A percentile compares a stretch with the other conserved stretches of the same genome.
phyloP scores from a whole-genome alignment of 169 alveolate genomes.

The Plasmodium ovale region DNA sequence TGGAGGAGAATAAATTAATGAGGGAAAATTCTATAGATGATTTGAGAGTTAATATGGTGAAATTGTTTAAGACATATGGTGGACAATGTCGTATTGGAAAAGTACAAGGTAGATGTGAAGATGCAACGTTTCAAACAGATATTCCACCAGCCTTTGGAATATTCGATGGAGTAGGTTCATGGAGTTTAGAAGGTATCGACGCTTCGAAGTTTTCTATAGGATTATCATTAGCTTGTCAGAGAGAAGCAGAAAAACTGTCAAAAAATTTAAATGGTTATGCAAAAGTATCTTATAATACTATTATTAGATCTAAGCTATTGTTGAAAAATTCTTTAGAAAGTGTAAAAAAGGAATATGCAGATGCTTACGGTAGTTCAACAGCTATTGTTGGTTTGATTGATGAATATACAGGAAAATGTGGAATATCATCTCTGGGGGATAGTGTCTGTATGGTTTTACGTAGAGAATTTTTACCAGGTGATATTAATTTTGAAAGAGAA shows the following conservation, averaged over 20 bases:
- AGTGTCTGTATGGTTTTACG: conserved; percentile 79
- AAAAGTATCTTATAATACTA: conserved; percentile 76
- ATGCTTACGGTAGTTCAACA: conserved; percentile 84
- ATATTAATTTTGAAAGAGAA: conserved; percentile 76
- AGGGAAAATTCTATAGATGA: conserved; percentile 62
- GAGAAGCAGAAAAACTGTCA: conserved; percentile 67
- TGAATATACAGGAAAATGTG: conserved; percentile 77
- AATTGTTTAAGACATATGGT: conserved; percentile 64
- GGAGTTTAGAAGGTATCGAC: conserved; percentile 83
- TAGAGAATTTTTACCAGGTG: conserved; percentile 79
- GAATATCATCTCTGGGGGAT: conserved; percentile 83
- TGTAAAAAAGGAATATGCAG: conserved; percentile 77
- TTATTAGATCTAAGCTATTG: conserved; percentile 76
- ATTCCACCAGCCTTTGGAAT: conserved; percentile 82
- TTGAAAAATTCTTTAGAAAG: conserved; percentile 77
- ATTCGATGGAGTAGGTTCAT: conserved; percentile 85
- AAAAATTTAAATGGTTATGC: conserved; percentile 73
- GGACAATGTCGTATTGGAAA: conserved; percentile 76
- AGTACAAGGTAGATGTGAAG: conserved; percentile 81
- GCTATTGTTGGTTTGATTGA: conserved; percentile 83
- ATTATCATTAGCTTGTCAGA: conserved; percentile 76
- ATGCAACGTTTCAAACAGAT: conserved; percentile 79
- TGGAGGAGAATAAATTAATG: conserved; percentile 18
- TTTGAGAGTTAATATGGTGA: conserved; percentile 53
- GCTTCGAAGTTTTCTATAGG: conserved; percentile 83